These are phyloP conservation scores for Jimgerdemannia flammicorona DNA, from an alignment of 192 early-diverging fungal species.

Conservation along the genomic window DNA sequence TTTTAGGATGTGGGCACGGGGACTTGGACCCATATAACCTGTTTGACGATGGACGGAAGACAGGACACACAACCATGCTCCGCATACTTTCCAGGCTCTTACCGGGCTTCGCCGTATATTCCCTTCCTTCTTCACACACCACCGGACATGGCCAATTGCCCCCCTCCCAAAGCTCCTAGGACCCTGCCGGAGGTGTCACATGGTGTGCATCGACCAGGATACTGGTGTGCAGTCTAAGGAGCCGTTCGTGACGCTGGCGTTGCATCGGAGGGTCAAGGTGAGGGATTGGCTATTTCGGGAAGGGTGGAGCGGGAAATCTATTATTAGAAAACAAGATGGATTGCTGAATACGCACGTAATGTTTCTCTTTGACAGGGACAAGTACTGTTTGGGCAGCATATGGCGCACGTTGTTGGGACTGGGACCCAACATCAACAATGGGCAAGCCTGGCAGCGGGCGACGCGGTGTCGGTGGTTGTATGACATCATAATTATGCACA, in stretches of 20 bases:
- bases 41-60: background rate
- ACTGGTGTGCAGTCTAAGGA: slow-evolving; percentile 55
- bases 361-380: slow-evolving; percentile 25
- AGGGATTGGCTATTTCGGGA: background rate
- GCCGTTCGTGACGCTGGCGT: slow-evolving; percentile 57
- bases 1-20: no score
- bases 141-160: no score
- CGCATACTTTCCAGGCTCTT: no score
- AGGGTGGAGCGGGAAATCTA: no score
- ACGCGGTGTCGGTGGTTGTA: background rate
- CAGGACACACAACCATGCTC: no score
- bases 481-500: background rate
- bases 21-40: background rate
- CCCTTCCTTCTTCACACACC: no score
- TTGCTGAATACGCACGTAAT: background rate
- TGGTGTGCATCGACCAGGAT: slow-evolving; percentile 70
- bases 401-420: slow-evolving; percentile 28
- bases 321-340: background rate
- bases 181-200: slow-evolving; percentile 68
- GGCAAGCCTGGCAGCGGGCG: no score
- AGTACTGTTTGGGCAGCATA: slow-evolving; percentile 46
- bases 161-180: slow-evolving; percentile 36
- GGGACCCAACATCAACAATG: no score
- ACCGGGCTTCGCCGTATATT: no score
- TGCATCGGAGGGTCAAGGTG: slow-evolving; percentile 37